These are phyloP conservation scores for Trypanosoma mega DNA, from an alignment of 208 protist species.

Conservation along the genomic window DNA sequence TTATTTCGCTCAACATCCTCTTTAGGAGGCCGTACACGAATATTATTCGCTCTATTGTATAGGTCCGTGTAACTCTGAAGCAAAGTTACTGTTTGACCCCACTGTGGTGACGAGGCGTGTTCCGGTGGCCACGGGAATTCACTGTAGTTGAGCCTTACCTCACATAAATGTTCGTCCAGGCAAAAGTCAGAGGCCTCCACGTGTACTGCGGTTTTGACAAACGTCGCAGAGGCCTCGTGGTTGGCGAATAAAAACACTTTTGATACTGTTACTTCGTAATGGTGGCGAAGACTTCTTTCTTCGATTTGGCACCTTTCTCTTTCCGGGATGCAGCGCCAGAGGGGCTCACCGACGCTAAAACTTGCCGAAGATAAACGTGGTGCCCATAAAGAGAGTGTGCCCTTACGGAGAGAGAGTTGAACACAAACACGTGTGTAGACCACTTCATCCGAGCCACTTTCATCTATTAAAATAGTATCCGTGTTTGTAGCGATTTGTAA, in stretches of 20 bases:
- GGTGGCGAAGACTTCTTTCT: slow-evolving; percentile 21
- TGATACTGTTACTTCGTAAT: slow-evolving; percentile 22
- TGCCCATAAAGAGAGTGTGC: slow-evolving; percentile 35
- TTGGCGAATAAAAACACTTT: slow-evolving; percentile 20
- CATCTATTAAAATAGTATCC: background rate
- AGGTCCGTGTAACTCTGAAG: slow-evolving; percentile 31
- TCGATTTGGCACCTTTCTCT: slow-evolving; percentile 12
- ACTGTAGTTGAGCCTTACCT: slow-evolving; percentile 3
- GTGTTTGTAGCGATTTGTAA: background rate
- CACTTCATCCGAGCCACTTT: background rate
- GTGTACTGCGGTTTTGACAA: slow-evolving; percentile 16
- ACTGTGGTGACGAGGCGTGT: slow-evolving; percentile 23
- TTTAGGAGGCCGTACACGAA: slow-evolving; percentile 1
- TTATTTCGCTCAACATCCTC: too few relatives aligned
- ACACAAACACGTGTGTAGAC: slow-evolving; percentile 12
- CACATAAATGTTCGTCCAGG: slow-evolving; percentile 19
- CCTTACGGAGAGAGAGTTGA: slow-evolving; percentile 16
- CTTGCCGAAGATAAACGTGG: slow-evolving; percentile 61
- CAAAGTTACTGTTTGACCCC: slow-evolving; percentile 21
- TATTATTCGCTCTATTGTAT: slow-evolving; percentile 21
- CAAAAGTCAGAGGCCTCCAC: slow-evolving; percentile 11
- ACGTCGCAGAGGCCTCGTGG: slow-evolving; percentile 9
- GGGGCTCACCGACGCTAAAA: slow-evolving; percentile 47
- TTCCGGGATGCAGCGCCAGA: slow-evolving; percentile 48
- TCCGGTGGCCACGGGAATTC: slow-evolving; percentile 30